Base-by-base conservation (phyloP, 441 rosid genomes). In the Erysimum pusillum region DNA sequence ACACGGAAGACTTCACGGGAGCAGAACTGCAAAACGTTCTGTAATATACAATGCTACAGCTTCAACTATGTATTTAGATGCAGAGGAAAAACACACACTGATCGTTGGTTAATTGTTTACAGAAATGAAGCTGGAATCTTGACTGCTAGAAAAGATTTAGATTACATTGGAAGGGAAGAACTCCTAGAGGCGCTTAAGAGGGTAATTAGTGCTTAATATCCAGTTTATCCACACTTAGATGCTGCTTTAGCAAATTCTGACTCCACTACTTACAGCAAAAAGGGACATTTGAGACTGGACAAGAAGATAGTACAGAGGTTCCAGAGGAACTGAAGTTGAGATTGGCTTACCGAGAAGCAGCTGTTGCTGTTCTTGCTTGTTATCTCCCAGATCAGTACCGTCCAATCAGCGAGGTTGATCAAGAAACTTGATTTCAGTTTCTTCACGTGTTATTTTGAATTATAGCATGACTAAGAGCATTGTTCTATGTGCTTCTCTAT, bases 71-170 rank as follows among this genome's bases (percentile, higher is more conserved):
- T 52, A 12, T 28, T 52, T 73, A 18, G 18, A 32, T 69, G 57
- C 64, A 53, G 52, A 63, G 36, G 52, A 3, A 49, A 20, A 36
- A 36, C 2, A 4, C 28, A 25, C 36, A 49, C 83, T 87, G 70
- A 87, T 76, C 46, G 69, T 80, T 82, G 69, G 34, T 80, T 49
- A 77, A 67, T 52, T 60, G 64, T 45, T 65, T 25, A 52, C 84
- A 96, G 98, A 85, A 96, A 93, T 81, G 97, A 96, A 86, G 98
- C 99, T 76, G 99, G 96, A 84, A 96, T 96, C 77, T 88, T 93
- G 87, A 93, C 97, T 77, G 97, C 99, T 54, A 88, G 99, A 81
- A 91, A 96, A 83, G 99, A 96, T 84, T 84, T 87, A 67, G 98
- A 91, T 78, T 85, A 81, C 83, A 95, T 95, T 73, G 97, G 97